Evolutionary conservation across 768 basidiomycete species (phyloP).

Genomic region (Leccinum uliginosum): DNA sequence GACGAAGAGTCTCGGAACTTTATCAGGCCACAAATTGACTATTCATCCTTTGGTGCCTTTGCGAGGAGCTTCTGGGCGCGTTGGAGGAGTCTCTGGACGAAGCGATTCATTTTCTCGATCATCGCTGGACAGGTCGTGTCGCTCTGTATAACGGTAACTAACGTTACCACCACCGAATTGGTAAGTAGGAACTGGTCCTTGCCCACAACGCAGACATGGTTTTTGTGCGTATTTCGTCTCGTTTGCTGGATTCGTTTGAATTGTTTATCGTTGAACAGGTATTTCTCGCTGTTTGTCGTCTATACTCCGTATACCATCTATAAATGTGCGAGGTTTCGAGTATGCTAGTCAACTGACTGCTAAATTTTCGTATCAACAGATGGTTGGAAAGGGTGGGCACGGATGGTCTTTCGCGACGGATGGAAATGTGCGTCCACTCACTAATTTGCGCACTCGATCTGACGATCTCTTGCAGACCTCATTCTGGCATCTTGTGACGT

Average conservation of each 20-base stretch:
- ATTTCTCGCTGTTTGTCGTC: conserved; percentile 66
- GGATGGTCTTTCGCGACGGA: conserved; percentile 66
- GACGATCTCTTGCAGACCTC: conserved; percentile 46
- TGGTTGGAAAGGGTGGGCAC: conserved; percentile 81
- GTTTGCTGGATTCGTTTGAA: not conserved
- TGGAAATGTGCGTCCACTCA: conserved; percentile 69
- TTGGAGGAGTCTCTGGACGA: conserved; percentile 76
- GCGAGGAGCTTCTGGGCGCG: conserved; percentile 48
- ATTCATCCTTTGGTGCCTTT: conserved; percentile 56
- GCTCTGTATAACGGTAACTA: conserved; percentile 85
- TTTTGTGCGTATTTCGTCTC: conserved; percentile 52
- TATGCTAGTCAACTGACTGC: not conserved
- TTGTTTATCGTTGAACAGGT: conserved; percentile 39
- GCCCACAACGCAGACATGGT: conserved; percentile 80
- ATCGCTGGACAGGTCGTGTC: conserved; percentile 81
- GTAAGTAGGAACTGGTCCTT: conserved; percentile 63
- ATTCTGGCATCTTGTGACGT: conserved; percentile 79
- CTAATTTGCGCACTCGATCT: not conserved
- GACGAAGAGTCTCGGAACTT: not conserved
- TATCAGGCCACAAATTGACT: conserved; percentile 60
- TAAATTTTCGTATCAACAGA: conserved; percentile 39
- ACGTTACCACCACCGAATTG: conserved; percentile 80
- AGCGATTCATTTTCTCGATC: conserved; percentile 63
- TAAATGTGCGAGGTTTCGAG: conserved; percentile 50
- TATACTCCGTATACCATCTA: conserved; percentile 92